These are phyloP conservation scores for Gossypium longicalyx DNA, from an alignment of 345 rosid genomes.

Conservation along the genomic window DNA sequence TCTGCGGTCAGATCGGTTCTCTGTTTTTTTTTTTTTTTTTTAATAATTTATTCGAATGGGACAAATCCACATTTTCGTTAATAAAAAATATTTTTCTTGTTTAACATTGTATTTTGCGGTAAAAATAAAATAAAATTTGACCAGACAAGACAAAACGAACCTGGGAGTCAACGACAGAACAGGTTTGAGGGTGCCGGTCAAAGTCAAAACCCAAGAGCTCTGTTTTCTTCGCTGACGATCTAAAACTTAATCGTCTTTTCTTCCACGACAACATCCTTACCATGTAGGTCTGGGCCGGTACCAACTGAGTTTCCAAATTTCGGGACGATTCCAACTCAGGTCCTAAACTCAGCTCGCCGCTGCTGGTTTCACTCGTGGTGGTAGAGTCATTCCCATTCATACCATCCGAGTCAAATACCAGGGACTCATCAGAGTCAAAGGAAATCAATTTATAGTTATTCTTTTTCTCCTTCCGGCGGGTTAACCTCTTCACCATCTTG, in stretches of 20 bases:
- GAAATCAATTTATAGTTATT: background rate
- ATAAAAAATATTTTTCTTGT: too few species aligned
- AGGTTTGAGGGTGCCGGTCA: slow-evolving; percentile 19
- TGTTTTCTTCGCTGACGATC: slow-evolving; percentile 42
- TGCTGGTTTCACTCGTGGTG: slow-evolving; percentile 23
- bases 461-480: slow-evolving; percentile 12
- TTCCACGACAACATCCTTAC: slow-evolving; percentile 52
- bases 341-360: slow-evolving; percentile 33
- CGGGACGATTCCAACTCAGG: slow-evolving; percentile 19
- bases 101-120: too few species aligned
- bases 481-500: slow-evolving; percentile 3
- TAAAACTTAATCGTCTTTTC: slow-evolving; percentile 44
- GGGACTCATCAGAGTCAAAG: slow-evolving; percentile 34
- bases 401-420: slow-evolving; percentile 43
- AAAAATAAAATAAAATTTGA: too few species aligned
- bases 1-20: too few species aligned
- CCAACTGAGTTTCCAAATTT: slow-evolving; percentile 21
- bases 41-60: too few species aligned
- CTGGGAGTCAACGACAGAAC: slow-evolving; percentile 9
- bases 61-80: too few species aligned
- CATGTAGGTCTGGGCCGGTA: slow-evolving; percentile 23
- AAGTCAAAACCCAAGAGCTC: slow-evolving; percentile 57
- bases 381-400: slow-evolving; percentile 8
- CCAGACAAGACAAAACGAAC: background rate
- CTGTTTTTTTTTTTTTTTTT: too few species aligned